phyloP scores from a whole-genome alignment of 2,329 filamentous ascomycete genomes.

The Alternaria sp. region DNA sequence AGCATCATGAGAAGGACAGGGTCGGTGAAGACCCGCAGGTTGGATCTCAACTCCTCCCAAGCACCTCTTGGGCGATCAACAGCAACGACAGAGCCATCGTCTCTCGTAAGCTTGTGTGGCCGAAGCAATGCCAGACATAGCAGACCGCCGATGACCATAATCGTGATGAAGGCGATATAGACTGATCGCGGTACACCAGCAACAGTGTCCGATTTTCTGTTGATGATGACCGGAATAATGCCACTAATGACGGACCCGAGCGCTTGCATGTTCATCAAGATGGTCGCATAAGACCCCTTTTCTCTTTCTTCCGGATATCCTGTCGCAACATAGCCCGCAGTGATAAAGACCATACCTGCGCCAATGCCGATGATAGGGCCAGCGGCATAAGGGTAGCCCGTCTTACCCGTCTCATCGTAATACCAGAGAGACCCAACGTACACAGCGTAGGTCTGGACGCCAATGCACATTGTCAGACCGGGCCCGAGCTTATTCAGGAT shows the following conservation, averaged over 20 bases:
- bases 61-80: conserved; percentile 32
- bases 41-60: conserved; percentile 35
- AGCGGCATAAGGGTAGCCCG: conserved; percentile 37
- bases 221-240: conserved; percentile 43
- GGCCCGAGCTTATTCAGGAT: conserved; percentile 42
- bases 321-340: conserved; percentile 39
- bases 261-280: conserved; percentile 42
- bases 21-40: conserved; percentile 36
- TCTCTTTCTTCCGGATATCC: conserved; percentile 41
- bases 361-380: conserved; percentile 42
- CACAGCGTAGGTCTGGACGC: conserved; percentile 39
- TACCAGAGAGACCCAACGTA: conserved; percentile 44
- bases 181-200: conserved; percentile 38
- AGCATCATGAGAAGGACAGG: conserved; percentile 38
- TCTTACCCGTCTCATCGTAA: conserved; percentile 41
- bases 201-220: conserved; percentile 35
- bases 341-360: conserved; percentile 43
- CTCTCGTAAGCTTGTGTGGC: conserved; percentile 36
- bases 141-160: conserved; percentile 38
- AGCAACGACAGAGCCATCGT: conserved; percentile 39
- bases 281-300: conserved; percentile 38
- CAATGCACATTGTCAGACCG: conserved; percentile 40
- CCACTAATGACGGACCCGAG: conserved; percentile 37
- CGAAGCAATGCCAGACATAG: conserved; percentile 32
- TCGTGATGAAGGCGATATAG: conserved; percentile 38